Base-by-base conservation (phyloP, 2,329 filamentous ascomycete species). In the Albifimbria verrucaria region DNA sequence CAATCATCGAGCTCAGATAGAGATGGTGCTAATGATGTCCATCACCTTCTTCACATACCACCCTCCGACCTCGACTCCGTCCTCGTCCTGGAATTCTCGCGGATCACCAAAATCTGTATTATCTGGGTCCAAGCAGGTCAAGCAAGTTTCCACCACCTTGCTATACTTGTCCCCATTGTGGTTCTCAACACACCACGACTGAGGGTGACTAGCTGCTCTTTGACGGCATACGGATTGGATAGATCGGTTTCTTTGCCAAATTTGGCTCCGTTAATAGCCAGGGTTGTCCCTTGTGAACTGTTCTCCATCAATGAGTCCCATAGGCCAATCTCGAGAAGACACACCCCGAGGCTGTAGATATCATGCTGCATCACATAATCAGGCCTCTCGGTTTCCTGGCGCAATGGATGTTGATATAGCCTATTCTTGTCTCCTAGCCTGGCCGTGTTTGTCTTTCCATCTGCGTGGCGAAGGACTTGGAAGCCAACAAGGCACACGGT, bases 351-450 rank as follows among this genome's bases (percentile, higher is more conserved):
- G 44, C 68, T 72, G 60, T 79, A 79, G 4, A 79, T 62, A 54
- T 80, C 77, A 51, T 82, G 78, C 42, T 77, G 73, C 73, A 80
- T 81, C 4, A 54, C 65, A 57, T 77, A 81, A 0, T 12, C 18
- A 46, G 56, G 52, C 2, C 73, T 68, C 24, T 71, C 61, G 0
- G 69, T 68, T 0, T 77, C 78, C 57, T 80, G 77, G 0, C 79
- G 70, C 0, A 56, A 53, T 0, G 78, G 77, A 53, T 81, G 78
- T 5, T 75, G 72, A 56, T 82, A 82, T 2, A 82, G 43, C 48
- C 81, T 74, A n/a, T 7, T 22, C 36, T 32, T 52, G 24, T 57
- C 50, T 39, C 52, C 51, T 11, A 42, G 24, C 12, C 21, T 44
- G 10, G 39, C 54, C 2, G 42, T 48, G n/a, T 53, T 41, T 26